phyloP scores from a whole-genome alignment of 805 yeast genomes.

The Kodamaea hsintzibuensis region DNA sequence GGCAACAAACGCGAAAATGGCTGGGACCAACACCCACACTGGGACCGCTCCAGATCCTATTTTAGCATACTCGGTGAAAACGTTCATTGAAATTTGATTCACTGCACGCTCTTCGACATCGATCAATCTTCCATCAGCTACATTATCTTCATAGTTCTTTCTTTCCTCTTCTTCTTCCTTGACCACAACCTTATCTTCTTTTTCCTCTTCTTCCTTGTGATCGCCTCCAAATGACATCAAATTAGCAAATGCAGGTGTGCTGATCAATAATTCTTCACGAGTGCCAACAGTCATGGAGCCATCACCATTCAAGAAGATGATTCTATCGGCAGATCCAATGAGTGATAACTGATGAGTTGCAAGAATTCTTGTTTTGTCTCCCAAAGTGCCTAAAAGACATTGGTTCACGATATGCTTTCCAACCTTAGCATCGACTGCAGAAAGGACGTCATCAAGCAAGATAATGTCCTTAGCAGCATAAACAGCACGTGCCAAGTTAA shows the following conservation, averaged over 20 bases:
- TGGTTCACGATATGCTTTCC: conserved; percentile 73
- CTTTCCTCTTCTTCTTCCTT: conserved; percentile 5
- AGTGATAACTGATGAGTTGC: conserved; percentile 85
- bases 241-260: conserved; percentile 34
- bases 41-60: conserved; percentile 11
- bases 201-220: not conserved
- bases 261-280: conserved; percentile 47
- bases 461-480: conserved; percentile 68
- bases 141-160: not conserved
- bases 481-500: conserved; percentile 76
- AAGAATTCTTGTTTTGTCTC: conserved; percentile 64
- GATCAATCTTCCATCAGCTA: conserved; percentile 3
- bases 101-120: conserved; percentile 22
- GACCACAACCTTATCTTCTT: conserved; percentile 16
- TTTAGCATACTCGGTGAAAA: conserved; percentile 33
- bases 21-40: not conserved
- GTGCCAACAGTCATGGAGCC: conserved; percentile 63
- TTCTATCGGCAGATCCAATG: conserved; percentile 67
- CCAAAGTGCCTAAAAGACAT: conserved; percentile 62
- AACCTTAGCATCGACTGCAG: conserved; percentile 86
- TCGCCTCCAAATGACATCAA: conserved; percentile 40
- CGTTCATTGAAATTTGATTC: conserved; percentile 28
- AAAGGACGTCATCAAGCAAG: conserved; percentile 73
- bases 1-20: conserved; percentile 18
- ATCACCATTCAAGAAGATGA: conserved; percentile 70